Conservation (phyloP, 208 protist species). For the Porcisia deanei region DNA sequence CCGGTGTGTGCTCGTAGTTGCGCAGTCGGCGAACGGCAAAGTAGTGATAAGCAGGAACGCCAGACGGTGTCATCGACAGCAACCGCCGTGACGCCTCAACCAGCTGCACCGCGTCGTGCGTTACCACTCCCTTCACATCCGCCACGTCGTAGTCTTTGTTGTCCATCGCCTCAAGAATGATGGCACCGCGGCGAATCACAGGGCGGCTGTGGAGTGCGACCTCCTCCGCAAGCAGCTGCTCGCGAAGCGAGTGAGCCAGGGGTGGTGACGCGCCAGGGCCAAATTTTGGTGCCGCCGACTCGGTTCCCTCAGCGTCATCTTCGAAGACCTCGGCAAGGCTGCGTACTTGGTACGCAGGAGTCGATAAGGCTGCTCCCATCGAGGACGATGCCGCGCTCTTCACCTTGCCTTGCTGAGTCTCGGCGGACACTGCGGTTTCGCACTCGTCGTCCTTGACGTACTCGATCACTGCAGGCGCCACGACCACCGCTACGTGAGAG, state of each 20-base stretch:
- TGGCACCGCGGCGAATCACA: slow-evolving; percentile 40
- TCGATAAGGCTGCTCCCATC: background rate
- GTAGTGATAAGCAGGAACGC: slow-evolving; percentile 52
- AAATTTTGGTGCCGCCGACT: background rate
- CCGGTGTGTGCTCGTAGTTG: slow-evolving; percentile 37
- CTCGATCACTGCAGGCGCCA: slow-evolving; percentile 55
- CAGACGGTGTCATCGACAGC: slow-evolving; percentile 28
- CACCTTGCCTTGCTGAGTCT: background rate
- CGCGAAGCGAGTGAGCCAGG: slow-evolving; percentile 23
- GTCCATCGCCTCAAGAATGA: slow-evolving; percentile 82
- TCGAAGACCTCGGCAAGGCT: slow-evolving; percentile 13
- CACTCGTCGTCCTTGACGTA: slow-evolving; percentile 18
- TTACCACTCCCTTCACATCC: slow-evolving; percentile 55
- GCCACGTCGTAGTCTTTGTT: slow-evolving; percentile 63
- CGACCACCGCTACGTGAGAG: slow-evolving; percentile 86
- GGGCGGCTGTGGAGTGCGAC: slow-evolving; percentile 18
- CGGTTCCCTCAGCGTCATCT: background rate
- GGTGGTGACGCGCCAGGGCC: background rate
- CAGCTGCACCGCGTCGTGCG: slow-evolving; percentile 58
- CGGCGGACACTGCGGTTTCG: background rate
- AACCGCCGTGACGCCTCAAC: slow-evolving; percentile 59
- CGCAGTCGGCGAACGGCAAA: slow-evolving; percentile 66
- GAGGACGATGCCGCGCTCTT: background rate
- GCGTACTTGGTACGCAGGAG: slow-evolving; percentile 15
- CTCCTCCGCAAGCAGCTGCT: slow-evolving; percentile 37